Conservation (phyloP, 139 green algal genomes). For the Chlorella sp. region DNA sequence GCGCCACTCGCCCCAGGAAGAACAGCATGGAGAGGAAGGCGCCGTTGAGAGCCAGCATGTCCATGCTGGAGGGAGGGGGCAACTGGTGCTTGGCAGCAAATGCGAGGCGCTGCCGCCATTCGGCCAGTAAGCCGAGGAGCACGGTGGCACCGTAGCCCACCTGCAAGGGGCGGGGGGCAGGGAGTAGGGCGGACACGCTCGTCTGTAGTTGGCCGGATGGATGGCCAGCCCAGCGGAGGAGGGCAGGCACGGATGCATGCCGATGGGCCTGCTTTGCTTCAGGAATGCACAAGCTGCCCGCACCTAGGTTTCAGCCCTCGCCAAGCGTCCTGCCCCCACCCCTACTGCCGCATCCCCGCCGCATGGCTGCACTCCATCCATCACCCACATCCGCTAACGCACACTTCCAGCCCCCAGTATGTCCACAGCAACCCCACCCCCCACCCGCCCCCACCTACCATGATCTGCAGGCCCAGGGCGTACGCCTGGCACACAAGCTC, state of each 20-base stretch:
- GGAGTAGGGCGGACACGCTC: no score
- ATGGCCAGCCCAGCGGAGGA: no score
- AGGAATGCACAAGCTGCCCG: not conserved
- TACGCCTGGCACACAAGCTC: not conserved
- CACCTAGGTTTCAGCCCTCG: not conserved
- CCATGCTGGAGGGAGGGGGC: not conserved
- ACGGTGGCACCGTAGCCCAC: not conserved
- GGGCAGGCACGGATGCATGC: not conserved
- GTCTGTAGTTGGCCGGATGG: no score
- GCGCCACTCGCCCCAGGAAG: not conserved
- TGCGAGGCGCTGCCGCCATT: constrained; percentile 5
- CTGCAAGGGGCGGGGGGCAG: not conserved
- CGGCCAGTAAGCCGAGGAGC: not conserved
- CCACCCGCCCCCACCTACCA: not conserved
- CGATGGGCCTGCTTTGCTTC: not conserved
- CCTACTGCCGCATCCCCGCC: not conserved
- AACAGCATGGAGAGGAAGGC: not conserved
- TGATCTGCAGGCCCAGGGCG: not conserved
- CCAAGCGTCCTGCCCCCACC: no score
- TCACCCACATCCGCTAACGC: no score
- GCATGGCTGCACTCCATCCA: not conserved
- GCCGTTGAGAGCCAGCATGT: not conserved
- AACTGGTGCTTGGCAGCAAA: not conserved
- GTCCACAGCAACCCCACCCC: not conserved
- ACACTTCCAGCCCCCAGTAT: not conserved